phyloP scores from a whole-genome alignment of 2,329 filamentous ascomycete species.

The Fusarium penzigii region DNA sequence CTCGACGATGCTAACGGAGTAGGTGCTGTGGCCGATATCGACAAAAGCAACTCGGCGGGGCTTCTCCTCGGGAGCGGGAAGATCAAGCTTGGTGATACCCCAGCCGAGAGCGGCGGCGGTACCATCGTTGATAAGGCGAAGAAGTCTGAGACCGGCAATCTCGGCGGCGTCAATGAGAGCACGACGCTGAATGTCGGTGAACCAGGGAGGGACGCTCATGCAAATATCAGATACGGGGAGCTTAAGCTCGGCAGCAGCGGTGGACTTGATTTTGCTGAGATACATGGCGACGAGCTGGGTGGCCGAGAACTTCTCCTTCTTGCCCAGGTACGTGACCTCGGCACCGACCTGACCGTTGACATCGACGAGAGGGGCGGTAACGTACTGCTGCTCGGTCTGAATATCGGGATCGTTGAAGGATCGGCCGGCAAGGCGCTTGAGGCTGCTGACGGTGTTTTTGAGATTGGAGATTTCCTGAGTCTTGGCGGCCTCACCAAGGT shows the following conservation, averaged over 20 bases:
- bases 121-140: slow-evolving; percentile 96
- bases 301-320: slow-evolving; percentile 94
- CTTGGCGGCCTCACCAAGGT: slow-evolving; percentile 93
- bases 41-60: slow-evolving; percentile 88
- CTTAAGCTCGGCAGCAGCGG: slow-evolving; percentile 82
- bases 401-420: slow-evolving; percentile 87
- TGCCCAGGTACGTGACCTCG: slow-evolving; percentile 88
- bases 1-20: slow-evolving; percentile 90
- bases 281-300: slow-evolving; percentile 95
- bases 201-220: slow-evolving; percentile 94
- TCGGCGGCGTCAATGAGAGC: slow-evolving; percentile 88
- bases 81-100: slow-evolving; percentile 96
- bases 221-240: slow-evolving; percentile 91
- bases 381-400: slow-evolving; percentile 87
- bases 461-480: slow-evolving; percentile 99
- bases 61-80: slow-evolving; percentile 86
- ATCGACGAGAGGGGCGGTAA: slow-evolving; percentile 84
- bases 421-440: slow-evolving; percentile 92
- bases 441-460: slow-evolving; percentile 93
- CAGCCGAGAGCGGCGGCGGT: slow-evolving; percentile 95
- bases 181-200: slow-evolving; percentile 91
- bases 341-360: slow-evolving; percentile 92
- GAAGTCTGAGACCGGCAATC: slow-evolving; percentile 87
- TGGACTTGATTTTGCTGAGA: slow-evolving; percentile 90
- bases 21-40: slow-evolving; percentile 96